Evolutionary conservation across 345 rosid species (phyloP).

Genomic region (Mercurialis annua): DNA sequence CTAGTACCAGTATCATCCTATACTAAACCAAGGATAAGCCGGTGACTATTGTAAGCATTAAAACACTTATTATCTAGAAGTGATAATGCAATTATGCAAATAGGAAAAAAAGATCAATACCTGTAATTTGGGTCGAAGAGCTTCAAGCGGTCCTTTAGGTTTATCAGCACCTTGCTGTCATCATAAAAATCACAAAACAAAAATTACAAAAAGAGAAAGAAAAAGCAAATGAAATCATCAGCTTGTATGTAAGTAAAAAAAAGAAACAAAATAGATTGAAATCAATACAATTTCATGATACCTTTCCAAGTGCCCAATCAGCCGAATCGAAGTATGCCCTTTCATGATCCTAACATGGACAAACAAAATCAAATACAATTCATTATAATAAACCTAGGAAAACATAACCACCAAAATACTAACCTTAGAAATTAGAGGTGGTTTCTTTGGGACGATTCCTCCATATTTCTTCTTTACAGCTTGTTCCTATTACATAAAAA

Average conservation of each 20-base stretch:
- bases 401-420: not conserved
- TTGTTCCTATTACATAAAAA: too few species aligned
- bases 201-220: constrained; percentile 3
- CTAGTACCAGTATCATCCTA: not conserved
- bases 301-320: constrained; percentile 99
- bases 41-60: too few species aligned
- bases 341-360: constrained; percentile 71
- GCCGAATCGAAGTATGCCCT: constrained; percentile 99
- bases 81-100: not conserved
- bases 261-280: not conserved
- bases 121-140: constrained; percentile 98
- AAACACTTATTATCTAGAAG: not conserved
- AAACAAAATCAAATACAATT: not conserved
- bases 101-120: constrained; percentile 26
- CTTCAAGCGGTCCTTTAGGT: constrained; percentile 99
- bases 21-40: not conserved
- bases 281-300: constrained; percentile 11
- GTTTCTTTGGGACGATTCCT: constrained; percentile 93
- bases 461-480: constrained; percentile 84
- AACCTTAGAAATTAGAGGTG: constrained; percentile 99
- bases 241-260: too few species aligned
- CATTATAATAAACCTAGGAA: not conserved
- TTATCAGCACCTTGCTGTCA: constrained; percentile 95
- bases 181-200: constrained; percentile 1
- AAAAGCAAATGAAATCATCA: too few species aligned